Conservation (phyloP, 176 grass and related monocot genomes). For the Thalia dealbata region DNA sequence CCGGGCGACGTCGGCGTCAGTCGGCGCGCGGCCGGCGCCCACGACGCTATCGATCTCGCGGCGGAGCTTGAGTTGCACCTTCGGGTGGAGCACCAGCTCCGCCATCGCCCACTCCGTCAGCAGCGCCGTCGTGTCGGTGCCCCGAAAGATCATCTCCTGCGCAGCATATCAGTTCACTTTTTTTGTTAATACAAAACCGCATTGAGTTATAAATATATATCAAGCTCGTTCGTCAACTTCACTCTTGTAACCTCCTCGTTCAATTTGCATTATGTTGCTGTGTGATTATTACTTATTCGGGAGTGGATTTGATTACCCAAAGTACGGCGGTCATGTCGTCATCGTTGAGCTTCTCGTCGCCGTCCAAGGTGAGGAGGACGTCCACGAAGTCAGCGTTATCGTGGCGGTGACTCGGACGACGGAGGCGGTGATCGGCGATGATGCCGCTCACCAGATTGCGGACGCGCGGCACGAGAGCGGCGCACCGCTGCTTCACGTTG, state of each 20-base stretch:
- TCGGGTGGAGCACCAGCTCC: conserved; percentile 49
- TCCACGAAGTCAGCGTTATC: conserved; percentile 56
- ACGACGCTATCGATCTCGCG: conserved; percentile 35
- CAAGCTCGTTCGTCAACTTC: too few species aligned
- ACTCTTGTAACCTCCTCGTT: too few species aligned
- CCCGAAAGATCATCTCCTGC: conserved; percentile 87
- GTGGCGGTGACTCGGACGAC: background rate
- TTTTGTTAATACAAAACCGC: too few species aligned
- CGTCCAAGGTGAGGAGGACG: conserved; percentile 54
- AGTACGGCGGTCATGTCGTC: conserved; percentile 70
- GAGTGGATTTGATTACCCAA: conserved; percentile 35
- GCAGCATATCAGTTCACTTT: background rate
- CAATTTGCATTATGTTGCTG: background rate
- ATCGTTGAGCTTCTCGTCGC: conserved; percentile 45
- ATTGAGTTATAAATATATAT: too few species aligned
- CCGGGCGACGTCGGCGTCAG: conserved; percentile 51
- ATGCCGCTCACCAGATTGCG: conserved; percentile 37
- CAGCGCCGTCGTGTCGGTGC: conserved; percentile 70
- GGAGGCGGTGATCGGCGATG: conserved; percentile 37
- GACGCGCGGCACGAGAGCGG: conserved; percentile 41
- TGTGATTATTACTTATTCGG: background rate
- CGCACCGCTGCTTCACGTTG: conserved; percentile 36
- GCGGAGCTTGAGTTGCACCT: conserved; percentile 41
- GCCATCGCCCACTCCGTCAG: conserved; percentile 79
- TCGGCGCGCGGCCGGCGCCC: conserved; percentile 6